phyloP scores from a whole-genome alignment of 2,329 filamentous ascomycete species.

The Fusarium illudens region DNA sequence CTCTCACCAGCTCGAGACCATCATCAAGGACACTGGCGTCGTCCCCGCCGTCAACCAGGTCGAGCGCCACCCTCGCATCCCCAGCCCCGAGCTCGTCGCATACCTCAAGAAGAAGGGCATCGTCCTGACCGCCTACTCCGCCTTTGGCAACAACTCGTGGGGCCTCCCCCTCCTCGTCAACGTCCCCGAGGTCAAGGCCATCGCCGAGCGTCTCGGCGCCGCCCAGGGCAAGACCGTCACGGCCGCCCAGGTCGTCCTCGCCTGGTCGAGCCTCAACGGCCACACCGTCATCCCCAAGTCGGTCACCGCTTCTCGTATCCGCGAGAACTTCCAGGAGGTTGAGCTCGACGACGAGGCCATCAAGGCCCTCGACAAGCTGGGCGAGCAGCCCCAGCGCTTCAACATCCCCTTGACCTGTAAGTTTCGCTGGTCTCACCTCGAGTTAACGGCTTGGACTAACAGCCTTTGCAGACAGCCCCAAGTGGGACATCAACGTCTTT shows the following conservation, averaged over 20 bases:
- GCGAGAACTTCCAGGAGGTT: constrained; percentile 74
- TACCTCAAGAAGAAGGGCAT: constrained; percentile 71
- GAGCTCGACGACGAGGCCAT: constrained; percentile 68
- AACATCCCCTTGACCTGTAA: constrained; percentile 56
- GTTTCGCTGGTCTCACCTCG: constrained; percentile 16
- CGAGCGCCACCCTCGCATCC: constrained; percentile 73
- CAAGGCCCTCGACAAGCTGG: constrained; percentile 68
- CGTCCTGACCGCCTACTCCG: constrained; percentile 72
- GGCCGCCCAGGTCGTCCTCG: constrained; percentile 58
- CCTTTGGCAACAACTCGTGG: constrained; percentile 58
- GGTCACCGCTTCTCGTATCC: constrained; percentile 72
- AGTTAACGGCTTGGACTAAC: constrained; percentile 6
- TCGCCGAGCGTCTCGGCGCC: constrained; percentile 58
- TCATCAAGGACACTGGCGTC: constrained; percentile 66
- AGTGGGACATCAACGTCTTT: constrained; percentile 67
- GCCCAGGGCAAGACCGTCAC: constrained; percentile 50
- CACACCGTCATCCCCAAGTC: constrained; percentile 80
- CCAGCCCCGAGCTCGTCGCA: constrained; percentile 62
- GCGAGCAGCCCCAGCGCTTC: constrained; percentile 58
- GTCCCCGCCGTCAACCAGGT: constrained; percentile 72
- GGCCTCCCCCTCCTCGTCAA: constrained; percentile 64
- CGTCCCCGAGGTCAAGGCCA: constrained; percentile 62
- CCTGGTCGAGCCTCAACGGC: constrained; percentile 67
- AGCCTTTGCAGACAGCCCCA: constrained; percentile 53
- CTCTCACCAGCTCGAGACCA: constrained; percentile 55